These are phyloP conservation scores for Citrus maxima DNA, from an alignment of 345 rosid genomes.

Conservation along the genomic window DNA sequence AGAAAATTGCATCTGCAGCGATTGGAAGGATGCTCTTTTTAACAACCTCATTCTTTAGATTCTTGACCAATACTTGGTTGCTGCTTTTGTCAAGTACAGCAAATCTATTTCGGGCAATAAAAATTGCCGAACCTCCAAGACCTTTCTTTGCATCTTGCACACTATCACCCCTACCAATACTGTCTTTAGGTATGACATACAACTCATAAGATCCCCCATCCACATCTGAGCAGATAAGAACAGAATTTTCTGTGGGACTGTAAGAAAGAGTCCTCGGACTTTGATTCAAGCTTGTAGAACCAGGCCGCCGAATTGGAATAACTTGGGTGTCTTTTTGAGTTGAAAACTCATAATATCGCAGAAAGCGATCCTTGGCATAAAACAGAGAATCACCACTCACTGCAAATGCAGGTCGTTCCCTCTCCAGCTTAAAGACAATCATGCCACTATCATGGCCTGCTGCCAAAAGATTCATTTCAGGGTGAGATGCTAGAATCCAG, in stretches of 20 bases:
- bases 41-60: slow-evolving; percentile 78
- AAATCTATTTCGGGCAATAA: slow-evolving; percentile 84
- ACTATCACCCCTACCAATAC: slow-evolving; percentile 61
- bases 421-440: slow-evolving; percentile 95
- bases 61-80: slow-evolving; percentile 79
- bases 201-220: slow-evolving; percentile 95
- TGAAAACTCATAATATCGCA: slow-evolving; percentile 77
- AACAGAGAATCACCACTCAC: slow-evolving; percentile 72
- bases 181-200: slow-evolving; percentile 78
- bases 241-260: slow-evolving; percentile 92
- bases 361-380: slow-evolving; percentile 76
- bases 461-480: slow-evolving; percentile 93
- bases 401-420: slow-evolving; percentile 93
- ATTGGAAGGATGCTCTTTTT: slow-evolving; percentile 71
- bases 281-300: slow-evolving; percentile 71
- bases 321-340: slow-evolving; percentile 74
- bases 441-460: slow-evolving; percentile 98
- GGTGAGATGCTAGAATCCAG: slow-evolving; percentile 94
- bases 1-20: slow-evolving; percentile 76
- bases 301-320: slow-evolving; percentile 80
- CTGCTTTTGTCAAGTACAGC: slow-evolving; percentile 88
- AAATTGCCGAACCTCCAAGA: slow-evolving; percentile 73
- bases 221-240: slow-evolving; percentile 79
- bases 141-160: slow-evolving; percentile 90
- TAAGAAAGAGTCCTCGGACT: slow-evolving; percentile 89